Evolutionary conservation across 495 filamentous ascomycete genomes (phyloP).

Genomic region (Penicillium antarcticum): DNA sequence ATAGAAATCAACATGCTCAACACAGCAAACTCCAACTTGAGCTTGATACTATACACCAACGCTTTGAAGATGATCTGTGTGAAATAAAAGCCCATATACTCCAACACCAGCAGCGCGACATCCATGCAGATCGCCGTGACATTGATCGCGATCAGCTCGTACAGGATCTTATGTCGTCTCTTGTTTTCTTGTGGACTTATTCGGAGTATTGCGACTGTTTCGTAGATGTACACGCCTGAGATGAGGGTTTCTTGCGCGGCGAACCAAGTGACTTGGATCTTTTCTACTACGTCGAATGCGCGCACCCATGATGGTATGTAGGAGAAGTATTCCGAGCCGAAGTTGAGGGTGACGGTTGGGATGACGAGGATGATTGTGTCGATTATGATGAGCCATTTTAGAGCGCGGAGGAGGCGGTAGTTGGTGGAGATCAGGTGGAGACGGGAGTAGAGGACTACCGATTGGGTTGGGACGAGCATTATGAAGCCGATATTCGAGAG

Average conservation of each 20-base stretch:
- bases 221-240: slow-evolving; percentile 47
- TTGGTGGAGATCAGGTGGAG: slow-evolving; percentile 44
- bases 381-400: slow-evolving; percentile 40
- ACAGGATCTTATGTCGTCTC: slow-evolving; percentile 32
- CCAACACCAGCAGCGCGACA: slow-evolving; percentile 40
- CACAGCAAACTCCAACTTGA: slow-evolving; percentile 55
- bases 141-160: slow-evolving; percentile 46
- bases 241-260: slow-evolving; percentile 48
- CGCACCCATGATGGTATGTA: slow-evolving; percentile 33
- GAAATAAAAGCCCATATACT: slow-evolving; percentile 44
- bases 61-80: slow-evolving; percentile 48
- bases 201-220: slow-evolving; percentile 34
- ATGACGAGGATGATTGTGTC: slow-evolving; percentile 39
- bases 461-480: slow-evolving; percentile 47
- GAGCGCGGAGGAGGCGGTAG: slow-evolving; percentile 29
- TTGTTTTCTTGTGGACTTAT: slow-evolving; percentile 23
- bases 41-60: slow-evolving; percentile 50
- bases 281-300: slow-evolving; percentile 41
- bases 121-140: slow-evolving; percentile 41
- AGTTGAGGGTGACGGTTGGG: slow-evolving; percentile 43
- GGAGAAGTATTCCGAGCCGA: slow-evolving; percentile 24
- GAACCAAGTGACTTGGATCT: slow-evolving; percentile 50
- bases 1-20: slow-evolving; percentile 28
- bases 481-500: slow-evolving; percentile 49
- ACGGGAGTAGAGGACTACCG: slow-evolving; percentile 49